Evolutionary conservation across 192 early-diverging fungal genomes (phyloP).

Genomic region (Pilaira anomala): DNA sequence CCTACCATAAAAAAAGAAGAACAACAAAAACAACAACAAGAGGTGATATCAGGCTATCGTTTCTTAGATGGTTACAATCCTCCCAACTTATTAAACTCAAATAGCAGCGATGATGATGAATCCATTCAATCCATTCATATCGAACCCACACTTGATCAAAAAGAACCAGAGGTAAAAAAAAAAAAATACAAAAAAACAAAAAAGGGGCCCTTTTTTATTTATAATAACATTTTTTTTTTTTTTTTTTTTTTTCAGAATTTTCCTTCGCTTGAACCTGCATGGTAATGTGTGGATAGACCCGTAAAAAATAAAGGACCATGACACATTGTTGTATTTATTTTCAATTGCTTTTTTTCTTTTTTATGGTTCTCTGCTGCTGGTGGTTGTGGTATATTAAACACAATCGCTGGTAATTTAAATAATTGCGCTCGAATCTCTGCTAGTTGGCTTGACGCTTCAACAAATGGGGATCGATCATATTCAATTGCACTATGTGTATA

Average conservation of each 20-base stretch:
- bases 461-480: no score
- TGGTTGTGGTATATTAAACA: no score
- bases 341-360: no score
- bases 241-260: not conserved
- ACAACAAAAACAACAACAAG: not conserved
- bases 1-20: not conserved
- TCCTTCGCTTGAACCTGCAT: slow-evolving; percentile 6
- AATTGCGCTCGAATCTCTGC: no score
- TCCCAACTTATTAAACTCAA: slow-evolving; percentile 2
- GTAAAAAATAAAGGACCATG: not conserved
- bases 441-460: no score
- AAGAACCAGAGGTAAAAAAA: slow-evolving; percentile 13
- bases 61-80: slow-evolving; percentile 12
- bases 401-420: no score
- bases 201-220: no score
- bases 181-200: not conserved
- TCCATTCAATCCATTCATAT: slow-evolving; percentile 9
- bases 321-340: slow-evolving; percentile 4
- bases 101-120: slow-evolving; percentile 14
- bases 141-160: not conserved
- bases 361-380: no score
- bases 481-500: no score
- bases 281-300: not conserved
- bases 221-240: no score
- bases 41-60: not conserved